Base-by-base conservation (phyloP, 176 grass and related monocot species). In the Cenchrus fungigraminus region DNA sequence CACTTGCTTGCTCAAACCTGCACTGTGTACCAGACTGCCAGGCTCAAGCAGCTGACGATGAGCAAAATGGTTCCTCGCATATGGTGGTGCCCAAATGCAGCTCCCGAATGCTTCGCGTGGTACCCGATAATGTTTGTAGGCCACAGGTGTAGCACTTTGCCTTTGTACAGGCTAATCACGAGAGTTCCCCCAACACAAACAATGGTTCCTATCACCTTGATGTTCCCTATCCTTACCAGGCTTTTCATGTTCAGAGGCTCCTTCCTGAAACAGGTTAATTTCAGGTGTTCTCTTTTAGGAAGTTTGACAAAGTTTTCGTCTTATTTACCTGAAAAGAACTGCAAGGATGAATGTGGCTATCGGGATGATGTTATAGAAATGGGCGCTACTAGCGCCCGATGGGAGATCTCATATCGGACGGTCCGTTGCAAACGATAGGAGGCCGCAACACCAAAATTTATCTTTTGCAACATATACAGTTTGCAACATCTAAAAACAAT, bases 101-200 rank as follows among this genome's bases (percentile, higher is more conserved):
- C 19, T 79, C 82, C 82, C 17, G 37, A 28, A 47, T 73, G 37
- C 25, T 84, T 84, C 1, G 87, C 68, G 52, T 89, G 58, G 42
- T 89, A 84, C 13, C 81, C 82, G 6, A 79, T 57, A 15, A 89
- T 80, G 68, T 89, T 84, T 28, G 87, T 84, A n/a, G 87, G 87
- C 87, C 87, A 89, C 9, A 89, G 47, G 73, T 85, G 87, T 53
- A 89, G 76, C 50, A 74, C 56, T 42, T 84, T 80, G 61, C 87
- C 87, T 34, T 80, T 85, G 82, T 89, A 89, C 3, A 89, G 68
- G 59, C 87, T 89, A 37, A 89, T 89, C 57, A 89, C 59, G 42
- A 89, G 67, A 7, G 87, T 84, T 0, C 87, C 87, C 49, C 87
- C 87, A 7, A 85, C 87, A 12, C 87, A 89, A 15, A 89, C 68